Evolutionary conservation across 2,329 filamentous ascomycete species (phyloP), one percentile per base, ranked within the genome.

Genomic region (Rhytidhysteron rufulum): DNA sequence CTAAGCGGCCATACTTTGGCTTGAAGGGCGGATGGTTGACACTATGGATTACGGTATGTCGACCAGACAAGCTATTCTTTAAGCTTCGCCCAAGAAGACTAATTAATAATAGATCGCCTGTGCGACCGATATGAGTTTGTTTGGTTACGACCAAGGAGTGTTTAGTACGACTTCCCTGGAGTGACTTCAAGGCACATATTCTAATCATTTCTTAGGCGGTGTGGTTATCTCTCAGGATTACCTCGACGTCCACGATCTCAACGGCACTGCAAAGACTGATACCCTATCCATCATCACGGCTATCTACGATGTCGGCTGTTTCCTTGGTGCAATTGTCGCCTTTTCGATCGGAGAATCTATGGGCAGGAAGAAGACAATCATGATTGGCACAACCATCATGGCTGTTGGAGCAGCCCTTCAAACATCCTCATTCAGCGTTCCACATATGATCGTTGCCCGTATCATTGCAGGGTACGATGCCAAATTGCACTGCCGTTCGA

Each of bases 381-480:
- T 61, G 16, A 31, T 49, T 9, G 50, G 49, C 16, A 50, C 63
- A 8, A 57, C 60, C 2, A 51, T 67, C n/a, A 67, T 68, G 35
- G 60, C 53, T 0, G 51, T 64, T 34, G 63, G 65, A 13, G 63
- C 64, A 5, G 54, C 66, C 15, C 55, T 67, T 2, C 64, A 67
- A 37, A 59, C 63, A 1, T 60, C 58, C 18, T 59, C 60, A 34
- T 63, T 55, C 42, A 57, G 52, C 16, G 63, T 67, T n/a, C 50
- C 60, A 3, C 56, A 57, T 16, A 64, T 68, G 60, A 61, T 68
- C 49, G 59, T 63, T 44, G 51, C 66, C 35, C 41, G 70, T 37
- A 48, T 73, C 44, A 45, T 74, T 46, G 37, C 70, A 65, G 49
- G 70, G 10, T n/a, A n/a, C n/a, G n/a, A n/a, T n/a, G n/a, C n/a